Evolutionary conservation across 2,329 filamentous ascomycete genomes (phyloP).

Genomic region (Colletotrichum cordylinicola): DNA sequence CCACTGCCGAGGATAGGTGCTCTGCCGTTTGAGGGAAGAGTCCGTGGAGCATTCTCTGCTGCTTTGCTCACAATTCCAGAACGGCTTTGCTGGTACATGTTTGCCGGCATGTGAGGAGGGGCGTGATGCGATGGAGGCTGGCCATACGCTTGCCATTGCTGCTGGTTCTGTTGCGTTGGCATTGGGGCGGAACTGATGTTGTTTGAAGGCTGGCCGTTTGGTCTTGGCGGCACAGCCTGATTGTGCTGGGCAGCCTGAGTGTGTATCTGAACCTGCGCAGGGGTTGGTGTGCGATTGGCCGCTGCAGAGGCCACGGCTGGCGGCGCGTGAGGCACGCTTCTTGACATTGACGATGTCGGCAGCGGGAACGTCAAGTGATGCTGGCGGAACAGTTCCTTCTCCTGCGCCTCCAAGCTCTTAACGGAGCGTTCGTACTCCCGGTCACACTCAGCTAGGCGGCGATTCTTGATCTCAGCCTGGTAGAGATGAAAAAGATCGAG

Average conservation of each 20-base stretch:
- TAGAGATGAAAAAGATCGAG: conserved; percentile 4
- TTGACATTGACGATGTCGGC: background rate
- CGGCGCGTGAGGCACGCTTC: background rate
- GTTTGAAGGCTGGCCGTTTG: background rate
- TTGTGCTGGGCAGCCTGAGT: background rate
- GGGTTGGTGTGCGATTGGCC: background rate
- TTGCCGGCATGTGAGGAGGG: background rate
- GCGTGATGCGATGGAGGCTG: background rate
- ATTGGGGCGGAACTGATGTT: conserved; percentile 2
- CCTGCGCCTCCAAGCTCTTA: background rate
- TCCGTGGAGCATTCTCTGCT: background rate
- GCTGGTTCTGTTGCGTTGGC: background rate
- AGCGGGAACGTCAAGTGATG: conserved; percentile 9
- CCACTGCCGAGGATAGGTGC: background rate
- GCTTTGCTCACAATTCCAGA: background rate
- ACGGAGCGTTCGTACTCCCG: background rate
- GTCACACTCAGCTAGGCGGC: conserved; percentile 1
- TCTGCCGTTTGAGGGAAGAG: conserved; percentile 4
- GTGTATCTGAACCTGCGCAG: background rate
- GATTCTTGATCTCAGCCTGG: conserved; percentile 5
- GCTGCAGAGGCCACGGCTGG: background rate
- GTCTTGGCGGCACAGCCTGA: background rate
- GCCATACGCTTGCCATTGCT: background rate
- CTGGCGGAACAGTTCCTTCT: background rate
- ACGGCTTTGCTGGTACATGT: background rate